Evolutionary conservation across 2,329 filamentous ascomycete genomes (phyloP), one percentile per base, ranked within the genome.

Genomic region (Capronia epimyces): DNA sequence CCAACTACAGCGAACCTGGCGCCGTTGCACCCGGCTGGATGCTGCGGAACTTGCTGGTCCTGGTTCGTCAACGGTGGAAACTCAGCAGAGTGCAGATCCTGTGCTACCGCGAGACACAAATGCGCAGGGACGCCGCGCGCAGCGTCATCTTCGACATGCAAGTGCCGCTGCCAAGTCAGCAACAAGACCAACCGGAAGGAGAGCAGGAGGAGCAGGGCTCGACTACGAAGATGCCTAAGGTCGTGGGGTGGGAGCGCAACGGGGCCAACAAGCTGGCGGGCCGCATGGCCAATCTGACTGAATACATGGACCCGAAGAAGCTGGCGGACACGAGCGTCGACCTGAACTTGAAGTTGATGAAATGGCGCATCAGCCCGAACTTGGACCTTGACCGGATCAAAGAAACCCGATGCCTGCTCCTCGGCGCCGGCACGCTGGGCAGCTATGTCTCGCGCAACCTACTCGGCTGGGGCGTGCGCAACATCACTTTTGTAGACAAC

Each of bases 11-110:
- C 1, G 86, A 89, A 46, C 91, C 93, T 1, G 89, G 89, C 0
- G 97, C 91, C 89, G 89, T 91, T 65, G 86, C 89, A 43, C 91
- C 93, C 1, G 89, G 89, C 0, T 98, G 93, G 93, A 89, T 91
- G 66, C 71, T 98, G 43, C 79, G 93, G 46, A 98, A 98, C 64
- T 75, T 97, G 1, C 75, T 98, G 15, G 80, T 95, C 3, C 76
- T 98, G 18, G 80, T 96, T 13, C 81, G 88, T 50, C 85, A 91
- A 59, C 80, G 89, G 15, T 98, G 88, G 75, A 80, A 81, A 45
- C 73, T 95, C 46, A 77, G 78, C 52, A 83, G 84, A 55, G 83
- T 87, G 22, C 89, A 95, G 62, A 83, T 98, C 29, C 72, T 98
- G 39, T 93, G 91, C 65, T 98, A 95, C 67, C 81, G 93, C 57